These are phyloP conservation scores for Kwoniella shandongensis DNA, from an alignment of 768 basidiomycete species.

Conservation along the genomic window DNA sequence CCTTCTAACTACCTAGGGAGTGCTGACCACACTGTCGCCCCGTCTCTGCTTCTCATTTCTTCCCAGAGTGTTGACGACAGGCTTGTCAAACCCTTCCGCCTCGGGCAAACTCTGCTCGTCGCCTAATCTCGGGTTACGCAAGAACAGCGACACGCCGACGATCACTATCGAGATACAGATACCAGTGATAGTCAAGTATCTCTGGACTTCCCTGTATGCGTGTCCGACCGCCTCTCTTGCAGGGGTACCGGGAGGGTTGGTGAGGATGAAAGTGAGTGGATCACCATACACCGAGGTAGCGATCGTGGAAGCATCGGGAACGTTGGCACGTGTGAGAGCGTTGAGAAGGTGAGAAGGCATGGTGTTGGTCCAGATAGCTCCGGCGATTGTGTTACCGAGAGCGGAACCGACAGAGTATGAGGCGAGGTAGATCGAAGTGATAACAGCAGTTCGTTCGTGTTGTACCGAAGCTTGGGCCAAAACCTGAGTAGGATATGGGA, in stretches of 20 bases:
- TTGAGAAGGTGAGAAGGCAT: constrained; percentile 22
- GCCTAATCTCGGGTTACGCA: constrained; percentile 37
- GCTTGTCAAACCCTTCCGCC: constrained; percentile 25
- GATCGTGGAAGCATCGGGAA: constrained; percentile 33
- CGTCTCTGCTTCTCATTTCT: background rate
- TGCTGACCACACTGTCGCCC: background rate
- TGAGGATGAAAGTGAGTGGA: constrained; percentile 34
- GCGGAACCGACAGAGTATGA: constrained; percentile 37
- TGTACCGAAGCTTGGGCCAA: constrained; percentile 32
- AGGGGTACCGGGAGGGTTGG: constrained; percentile 31
- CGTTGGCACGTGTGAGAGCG: constrained; percentile 5
- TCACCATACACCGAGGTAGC: constrained; percentile 38
- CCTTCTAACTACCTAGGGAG: too few species aligned
- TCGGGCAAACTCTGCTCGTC: constrained; percentile 35
- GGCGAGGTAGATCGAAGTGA: constrained; percentile 34
- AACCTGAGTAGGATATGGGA: constrained; percentile 45
- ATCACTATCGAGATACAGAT: constrained; percentile 30
- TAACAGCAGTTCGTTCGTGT: constrained; percentile 31
- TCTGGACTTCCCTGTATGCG: constrained; percentile 43
- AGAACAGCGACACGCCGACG: constrained; percentile 26
- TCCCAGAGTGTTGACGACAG: background rate
- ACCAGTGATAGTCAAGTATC: constrained; percentile 43
- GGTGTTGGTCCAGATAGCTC: constrained; percentile 42
- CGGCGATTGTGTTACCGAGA: constrained; percentile 35
- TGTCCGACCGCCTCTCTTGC: constrained; percentile 32